Conservation (phyloP, 2,329 filamentous ascomycete genomes). For the Raffaelea albimanens region DNA sequence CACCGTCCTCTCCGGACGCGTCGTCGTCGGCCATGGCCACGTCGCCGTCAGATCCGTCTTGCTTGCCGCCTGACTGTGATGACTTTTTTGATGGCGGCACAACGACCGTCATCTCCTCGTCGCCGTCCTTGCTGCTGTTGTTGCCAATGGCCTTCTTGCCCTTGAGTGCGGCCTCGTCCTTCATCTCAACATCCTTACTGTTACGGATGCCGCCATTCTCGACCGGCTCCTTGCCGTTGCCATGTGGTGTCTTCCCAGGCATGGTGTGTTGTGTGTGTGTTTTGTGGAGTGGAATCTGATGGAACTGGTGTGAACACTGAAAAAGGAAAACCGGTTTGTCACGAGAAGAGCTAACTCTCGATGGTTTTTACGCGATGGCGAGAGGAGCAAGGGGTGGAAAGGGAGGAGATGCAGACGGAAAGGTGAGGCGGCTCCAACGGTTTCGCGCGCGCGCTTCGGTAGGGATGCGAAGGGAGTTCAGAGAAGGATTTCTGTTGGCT, state of each 20-base stretch:
- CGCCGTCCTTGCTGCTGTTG: slow-evolving; percentile 62
- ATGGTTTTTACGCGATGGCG: too few relatives aligned
- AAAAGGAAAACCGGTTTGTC: too few relatives aligned
- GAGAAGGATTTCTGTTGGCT: not conserved
- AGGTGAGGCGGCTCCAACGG: too few relatives aligned
- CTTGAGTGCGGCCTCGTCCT: slow-evolving; percentile 46
- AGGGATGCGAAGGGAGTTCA: too few relatives aligned
- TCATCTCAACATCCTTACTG: slow-evolving; percentile 63
- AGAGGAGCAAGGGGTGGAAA: too few relatives aligned
- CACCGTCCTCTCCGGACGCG: slow-evolving; percentile 33
- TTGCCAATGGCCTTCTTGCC: slow-evolving; percentile 54
- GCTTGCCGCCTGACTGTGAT: not conserved
- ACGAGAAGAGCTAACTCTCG: too few relatives aligned
- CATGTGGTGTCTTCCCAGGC: slow-evolving; percentile 65
- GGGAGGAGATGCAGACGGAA: not conserved
- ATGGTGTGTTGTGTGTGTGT: slow-evolving; percentile 34
- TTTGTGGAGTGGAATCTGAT: slow-evolving; percentile 1
- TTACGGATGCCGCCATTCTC: slow-evolving; percentile 58
- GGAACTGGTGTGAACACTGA: not conserved
- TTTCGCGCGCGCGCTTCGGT: too few relatives aligned
- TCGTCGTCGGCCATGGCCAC: slow-evolving; percentile 58
- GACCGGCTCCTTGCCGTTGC: slow-evolving; percentile 59
- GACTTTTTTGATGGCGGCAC: slow-evolving; percentile 49
- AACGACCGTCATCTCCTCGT: slow-evolving; percentile 77
- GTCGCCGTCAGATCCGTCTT: slow-evolving; percentile 53